Conservation (phyloP, 345 rosid species). For the Ricinus communis region DNA sequence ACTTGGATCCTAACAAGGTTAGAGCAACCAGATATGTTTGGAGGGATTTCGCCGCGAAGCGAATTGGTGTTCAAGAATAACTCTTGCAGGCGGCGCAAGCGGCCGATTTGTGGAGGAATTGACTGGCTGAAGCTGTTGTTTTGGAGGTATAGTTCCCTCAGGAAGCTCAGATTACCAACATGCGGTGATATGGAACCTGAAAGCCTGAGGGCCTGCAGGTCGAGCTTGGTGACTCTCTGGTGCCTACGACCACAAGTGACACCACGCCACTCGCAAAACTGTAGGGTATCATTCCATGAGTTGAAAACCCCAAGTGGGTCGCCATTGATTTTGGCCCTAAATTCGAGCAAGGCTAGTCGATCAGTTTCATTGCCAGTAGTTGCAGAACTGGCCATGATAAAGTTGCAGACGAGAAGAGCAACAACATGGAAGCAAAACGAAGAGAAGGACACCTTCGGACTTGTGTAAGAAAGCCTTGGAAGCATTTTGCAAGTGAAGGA, state of each 20-base stretch:
- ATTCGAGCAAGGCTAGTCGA: background rate
- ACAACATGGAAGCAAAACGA: background rate
- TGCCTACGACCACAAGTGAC: background rate
- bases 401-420: background rate
- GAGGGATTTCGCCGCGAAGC: slow-evolving; percentile 18
- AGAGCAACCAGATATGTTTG: slow-evolving; percentile 18
- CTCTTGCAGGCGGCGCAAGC: background rate
- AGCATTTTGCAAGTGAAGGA: too few relatives aligned
- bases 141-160: background rate
- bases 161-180: slow-evolving; percentile 17
- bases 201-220: background rate
- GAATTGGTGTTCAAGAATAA: background rate
- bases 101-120: slow-evolving; percentile 19
- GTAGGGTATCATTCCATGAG: background rate
- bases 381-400: background rate
- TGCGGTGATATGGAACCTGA: slow-evolving; percentile 18
- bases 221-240: slow-evolving; percentile 5
- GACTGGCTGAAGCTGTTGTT: background rate
- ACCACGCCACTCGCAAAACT: slow-evolving; percentile 13
- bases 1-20: background rate
- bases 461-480: too few relatives aligned
- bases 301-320: background rate
- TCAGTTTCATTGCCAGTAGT: slow-evolving; percentile 8
- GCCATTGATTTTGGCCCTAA: background rate
- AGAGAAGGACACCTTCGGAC: too few relatives aligned